Evolutionary conservation across 2,329 filamentous ascomycete genomes (phyloP), one percentile per base, ranked within the genome.

Genomic region (Coniella lustricola): DNA sequence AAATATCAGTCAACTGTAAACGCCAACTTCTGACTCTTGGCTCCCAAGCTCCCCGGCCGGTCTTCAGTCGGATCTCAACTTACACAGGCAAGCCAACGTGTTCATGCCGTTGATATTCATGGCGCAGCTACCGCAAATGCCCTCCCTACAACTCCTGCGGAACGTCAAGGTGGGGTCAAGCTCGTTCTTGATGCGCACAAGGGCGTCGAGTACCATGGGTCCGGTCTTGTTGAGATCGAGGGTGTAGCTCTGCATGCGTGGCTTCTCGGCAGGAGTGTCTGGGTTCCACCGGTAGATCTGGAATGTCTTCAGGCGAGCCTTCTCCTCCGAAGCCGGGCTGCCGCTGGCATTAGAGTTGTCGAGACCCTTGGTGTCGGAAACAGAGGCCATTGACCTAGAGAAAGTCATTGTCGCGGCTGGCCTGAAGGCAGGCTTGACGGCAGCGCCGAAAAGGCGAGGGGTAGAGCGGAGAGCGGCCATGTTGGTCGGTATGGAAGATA

Each of bases 31-130:
- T 8, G 12, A 50, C 56, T 68, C 59, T 66, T 64, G 56, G 57
- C 37, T 35, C 33, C 10, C 25, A 35, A 13, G 7, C 10, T n/a
- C 10, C 3, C 17, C 7, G 14, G 13, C 9, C 36, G 18, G 13
- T 18, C 7, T 14, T 33, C 17, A 10, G 35, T 18, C 16, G 14
- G 14, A 18, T 12, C 7, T 37, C 35, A 31, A 82, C 86, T 60
- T 87, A 95, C 93, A 98, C 66, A 98, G 75, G 73, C 93, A 98
- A 59, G 93, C 93, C 62, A 98, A 74, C 50, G 93, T 98, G 76
- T 98, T 98, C 63, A 94, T 87, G 68, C 93, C 93, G 69, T 97
- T 94, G 68, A 98, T 97, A 78, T 98, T 98, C 93, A 98, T 98
- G 58, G 93, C 93, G 68, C 93, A 98, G 70, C 88, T 95, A 59